Conservation (phyloP, 2,329 filamentous ascomycete genomes). For the Knoxdaviesia proteae region DNA sequence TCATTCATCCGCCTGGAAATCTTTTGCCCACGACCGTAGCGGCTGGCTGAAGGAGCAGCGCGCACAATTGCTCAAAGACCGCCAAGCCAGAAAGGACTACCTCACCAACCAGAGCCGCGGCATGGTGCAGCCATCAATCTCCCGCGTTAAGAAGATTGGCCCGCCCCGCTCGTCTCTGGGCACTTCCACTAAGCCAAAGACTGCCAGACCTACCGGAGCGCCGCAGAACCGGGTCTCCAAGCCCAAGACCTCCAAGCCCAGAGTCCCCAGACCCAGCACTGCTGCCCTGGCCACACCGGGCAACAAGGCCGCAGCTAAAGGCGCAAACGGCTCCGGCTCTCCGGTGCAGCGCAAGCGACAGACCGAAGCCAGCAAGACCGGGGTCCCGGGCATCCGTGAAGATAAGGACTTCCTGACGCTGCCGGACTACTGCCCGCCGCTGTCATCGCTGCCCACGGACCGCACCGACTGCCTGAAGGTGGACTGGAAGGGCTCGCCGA, state of each 20-base stretch:
- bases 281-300: conserved; percentile 1
- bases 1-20: conserved; percentile 27
- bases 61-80: conserved; percentile 24
- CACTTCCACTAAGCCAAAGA: not conserved
- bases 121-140: too few relatives aligned
- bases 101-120: too few relatives aligned
- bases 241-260: conserved; percentile 11
- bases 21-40: conserved; percentile 20
- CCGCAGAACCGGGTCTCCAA: conserved; percentile 13
- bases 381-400: conserved; percentile 46
- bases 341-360: not conserved
- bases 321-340: not conserved
- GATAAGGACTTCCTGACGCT: conserved; percentile 62
- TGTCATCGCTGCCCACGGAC: conserved; percentile 36
- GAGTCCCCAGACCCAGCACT: conserved; percentile 14
- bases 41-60: conserved; percentile 30
- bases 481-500: conserved; percentile 66
- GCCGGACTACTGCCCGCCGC: conserved; percentile 51
- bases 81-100: conserved; percentile 14
- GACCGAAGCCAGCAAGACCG: not conserved
- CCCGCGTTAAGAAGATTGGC: conserved; percentile 8
- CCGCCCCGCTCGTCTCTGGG: not conserved
- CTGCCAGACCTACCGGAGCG: not conserved
- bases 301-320: not conserved
- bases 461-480: conserved; percentile 57